Evolutionary conservation across 2,329 filamentous ascomycete genomes (phyloP).

Genomic region (Tolypocladium endophyticum): DNA sequence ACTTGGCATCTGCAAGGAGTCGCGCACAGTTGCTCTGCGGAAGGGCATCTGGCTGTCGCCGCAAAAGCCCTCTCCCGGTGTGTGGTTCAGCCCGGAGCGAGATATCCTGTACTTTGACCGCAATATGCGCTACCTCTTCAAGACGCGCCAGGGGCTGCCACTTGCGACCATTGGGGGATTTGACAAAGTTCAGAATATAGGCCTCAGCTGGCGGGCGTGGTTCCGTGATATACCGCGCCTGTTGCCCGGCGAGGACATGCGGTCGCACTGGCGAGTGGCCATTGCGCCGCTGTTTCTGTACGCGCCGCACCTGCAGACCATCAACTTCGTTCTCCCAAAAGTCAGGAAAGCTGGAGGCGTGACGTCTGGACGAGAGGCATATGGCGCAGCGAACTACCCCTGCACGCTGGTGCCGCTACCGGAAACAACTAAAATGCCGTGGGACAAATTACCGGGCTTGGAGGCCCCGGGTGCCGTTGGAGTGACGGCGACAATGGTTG

Average conservation of each 20-base stretch:
- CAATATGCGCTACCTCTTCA: slow-evolving; percentile 9
- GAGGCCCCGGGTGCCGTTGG: background rate
- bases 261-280: slow-evolving; percentile 9
- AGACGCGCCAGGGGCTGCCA: background rate
- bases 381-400: slow-evolving; percentile 7
- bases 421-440: slow-evolving; percentile 11
- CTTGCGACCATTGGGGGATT: slow-evolving; percentile 6
- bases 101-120: slow-evolving; percentile 20
- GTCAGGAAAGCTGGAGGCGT: slow-evolving; percentile 14
- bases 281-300: slow-evolving; percentile 11
- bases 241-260: slow-evolving; percentile 9
- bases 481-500: background rate
- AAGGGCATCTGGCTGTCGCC: slow-evolving; percentile 14
- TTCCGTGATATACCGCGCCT: slow-evolving; percentile 14
- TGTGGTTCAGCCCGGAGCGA: slow-evolving; percentile 14
- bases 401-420: slow-evolving; percentile 12
- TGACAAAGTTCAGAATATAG: slow-evolving; percentile 15
- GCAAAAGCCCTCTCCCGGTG: slow-evolving; percentile 4
- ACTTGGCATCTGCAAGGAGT: slow-evolving; percentile 14
- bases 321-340: slow-evolving; percentile 17
- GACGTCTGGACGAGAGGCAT: slow-evolving; percentile 16
- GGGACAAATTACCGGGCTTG: slow-evolving; percentile 8
- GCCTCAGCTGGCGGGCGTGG: slow-evolving; percentile 18
- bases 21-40: slow-evolving; percentile 14
- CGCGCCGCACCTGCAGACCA: slow-evolving; percentile 11